phyloP scores from a whole-genome alignment of 2,329 filamentous ascomycete genomes.

The Fusarium succisae region DNA sequence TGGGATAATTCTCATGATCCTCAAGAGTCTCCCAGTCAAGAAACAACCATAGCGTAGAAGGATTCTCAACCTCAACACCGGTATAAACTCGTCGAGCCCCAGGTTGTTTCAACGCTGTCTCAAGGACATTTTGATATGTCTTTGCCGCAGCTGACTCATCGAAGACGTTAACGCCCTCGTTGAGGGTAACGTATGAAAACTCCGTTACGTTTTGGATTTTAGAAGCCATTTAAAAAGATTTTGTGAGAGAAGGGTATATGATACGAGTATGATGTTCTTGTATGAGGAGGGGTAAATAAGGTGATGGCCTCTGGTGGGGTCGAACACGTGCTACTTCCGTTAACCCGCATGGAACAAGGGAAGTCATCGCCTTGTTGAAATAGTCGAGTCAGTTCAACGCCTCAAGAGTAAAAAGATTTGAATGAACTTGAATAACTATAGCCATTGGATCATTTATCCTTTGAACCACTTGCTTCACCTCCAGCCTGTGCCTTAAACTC shows the following conservation, averaged over 20 bases:
- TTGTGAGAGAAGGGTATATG: background rate
- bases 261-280: background rate
- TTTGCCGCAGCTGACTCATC: slow-evolving; percentile 28
- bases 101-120: slow-evolving; percentile 35
- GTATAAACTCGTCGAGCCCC: slow-evolving; percentile 38
- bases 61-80: slow-evolving; percentile 39
- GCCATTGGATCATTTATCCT: fast-evolving
- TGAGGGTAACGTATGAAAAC: slow-evolving; percentile 33
- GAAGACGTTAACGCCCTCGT: slow-evolving; percentile 26
- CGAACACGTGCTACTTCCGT: slow-evolving; percentile 28
- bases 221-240: slow-evolving; percentile 12
- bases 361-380: background rate
- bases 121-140: slow-evolving; percentile 17
- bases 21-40: slow-evolving; percentile 40
- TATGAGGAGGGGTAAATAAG: slow-evolving; percentile 24
- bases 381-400: background rate
- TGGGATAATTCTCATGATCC: slow-evolving; percentile 29
- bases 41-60: slow-evolving; percentile 38
- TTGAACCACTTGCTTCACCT: background rate
- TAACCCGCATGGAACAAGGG: slow-evolving; percentile 32
- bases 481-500: background rate
- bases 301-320: slow-evolving; percentile 9
- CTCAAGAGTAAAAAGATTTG: background rate
- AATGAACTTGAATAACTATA: fast-evolving
- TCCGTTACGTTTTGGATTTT: slow-evolving; percentile 37